phyloP scores from a whole-genome alignment of 129 eudicot species.

The Solidago caesia region DNA sequence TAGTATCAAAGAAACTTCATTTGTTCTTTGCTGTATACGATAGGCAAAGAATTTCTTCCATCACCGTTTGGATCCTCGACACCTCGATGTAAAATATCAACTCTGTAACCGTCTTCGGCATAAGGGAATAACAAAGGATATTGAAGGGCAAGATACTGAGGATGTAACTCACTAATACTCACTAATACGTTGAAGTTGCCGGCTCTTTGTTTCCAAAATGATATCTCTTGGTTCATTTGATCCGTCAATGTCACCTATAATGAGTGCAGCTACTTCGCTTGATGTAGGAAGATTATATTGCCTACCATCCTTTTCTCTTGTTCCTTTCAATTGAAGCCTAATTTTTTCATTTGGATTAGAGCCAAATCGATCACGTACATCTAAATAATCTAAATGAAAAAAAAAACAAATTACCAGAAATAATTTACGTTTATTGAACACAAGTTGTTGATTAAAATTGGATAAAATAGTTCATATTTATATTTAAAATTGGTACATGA shows the following conservation, averaged over 20 bases:
- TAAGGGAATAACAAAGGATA: neutral
- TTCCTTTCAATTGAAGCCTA: neutral
- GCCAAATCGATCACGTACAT: neutral
- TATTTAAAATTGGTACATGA: too few relatives aligned
- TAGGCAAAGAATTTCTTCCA: too few relatives aligned
- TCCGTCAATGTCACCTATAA: neutral
- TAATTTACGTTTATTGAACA: too few relatives aligned
- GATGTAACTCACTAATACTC: neutral
- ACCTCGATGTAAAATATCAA: neutral
- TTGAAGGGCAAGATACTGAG: neutral
- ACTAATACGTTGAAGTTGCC: neutral
- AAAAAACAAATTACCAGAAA: too few relatives aligned
- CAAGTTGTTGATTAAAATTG: too few relatives aligned
- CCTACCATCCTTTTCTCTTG: neutral
- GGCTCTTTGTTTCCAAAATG: neutral
- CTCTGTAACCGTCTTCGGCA: neutral
- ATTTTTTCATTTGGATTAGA: neutral
- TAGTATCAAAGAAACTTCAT: neutral
- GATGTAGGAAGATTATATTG: neutral
- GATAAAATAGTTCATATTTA: too few relatives aligned
- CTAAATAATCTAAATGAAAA: too few relatives aligned
- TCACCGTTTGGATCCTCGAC: neutral
- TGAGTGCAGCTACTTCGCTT: neutral
- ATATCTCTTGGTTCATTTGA: neutral
- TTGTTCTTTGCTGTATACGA: neutral